Conservation (phyloP, 2,329 filamentous ascomycete species). For the Alternaria sp. region DNA sequence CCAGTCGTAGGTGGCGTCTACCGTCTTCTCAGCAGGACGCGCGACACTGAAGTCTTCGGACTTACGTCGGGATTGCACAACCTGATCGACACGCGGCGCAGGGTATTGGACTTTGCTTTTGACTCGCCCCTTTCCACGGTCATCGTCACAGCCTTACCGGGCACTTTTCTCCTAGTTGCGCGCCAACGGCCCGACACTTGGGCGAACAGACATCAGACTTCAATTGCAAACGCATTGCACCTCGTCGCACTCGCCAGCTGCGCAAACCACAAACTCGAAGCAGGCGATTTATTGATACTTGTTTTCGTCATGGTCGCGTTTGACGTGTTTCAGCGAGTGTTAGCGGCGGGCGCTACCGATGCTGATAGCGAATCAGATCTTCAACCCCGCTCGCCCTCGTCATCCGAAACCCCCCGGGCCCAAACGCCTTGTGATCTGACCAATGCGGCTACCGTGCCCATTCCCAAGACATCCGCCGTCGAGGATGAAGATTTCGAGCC, state of each 20-base stretch:
- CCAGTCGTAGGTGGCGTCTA: conserved; percentile 17
- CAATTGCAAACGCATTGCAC: conserved; percentile 28
- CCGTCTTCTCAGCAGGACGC: conserved; percentile 17
- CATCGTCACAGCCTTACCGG: conserved; percentile 27
- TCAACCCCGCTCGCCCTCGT: conserved; percentile 16
- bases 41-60: conserved; percentile 11
- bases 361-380: conserved; percentile 21
- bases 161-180: conserved; percentile 20
- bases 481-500: conserved; percentile 9
- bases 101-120: conserved; percentile 25
- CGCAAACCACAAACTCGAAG: conserved; percentile 24
- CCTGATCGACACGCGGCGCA: conserved; percentile 15
- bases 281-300: conserved; percentile 31
- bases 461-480: conserved; percentile 10
- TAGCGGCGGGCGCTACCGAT: conserved; percentile 19
- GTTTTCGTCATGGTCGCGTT: conserved; percentile 43
- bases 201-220: conserved; percentile 29
- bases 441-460: conserved; percentile 21
- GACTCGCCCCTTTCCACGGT: conserved; percentile 26
- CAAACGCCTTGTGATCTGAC: conserved; percentile 24
- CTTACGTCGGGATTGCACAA: conserved; percentile 15
- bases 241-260: conserved; percentile 31
- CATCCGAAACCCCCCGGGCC: conserved; percentile 36
- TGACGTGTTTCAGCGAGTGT: conserved; percentile 34
- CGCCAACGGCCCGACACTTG: conserved; percentile 25